Percentiles rank a stretch among this genome's conserved stretches.
Conservation (phyloP, 306 rosid species). For the Ormosia semicastrata region DNA sequence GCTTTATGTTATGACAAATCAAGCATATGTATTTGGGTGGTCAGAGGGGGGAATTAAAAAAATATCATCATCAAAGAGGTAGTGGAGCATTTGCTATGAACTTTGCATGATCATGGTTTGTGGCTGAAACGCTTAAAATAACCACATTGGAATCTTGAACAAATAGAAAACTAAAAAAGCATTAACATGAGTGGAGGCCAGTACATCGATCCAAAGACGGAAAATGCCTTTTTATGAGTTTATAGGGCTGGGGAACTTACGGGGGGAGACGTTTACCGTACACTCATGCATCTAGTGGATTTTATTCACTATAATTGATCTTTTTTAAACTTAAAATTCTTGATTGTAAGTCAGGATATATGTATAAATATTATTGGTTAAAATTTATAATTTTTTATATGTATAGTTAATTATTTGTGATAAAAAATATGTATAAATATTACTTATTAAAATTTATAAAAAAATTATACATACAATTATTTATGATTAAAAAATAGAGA, state of each 20-base stretch:
- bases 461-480: no score
- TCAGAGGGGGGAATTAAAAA: neutral
- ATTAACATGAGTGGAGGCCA: conserved; percentile 23
- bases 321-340: no score
- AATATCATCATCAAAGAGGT: conserved; percentile 15
- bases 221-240: conserved; percentile 23
- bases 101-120: conserved; percentile 3
- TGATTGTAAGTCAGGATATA: no score
- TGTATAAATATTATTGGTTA: no score
- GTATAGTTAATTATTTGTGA: no score
- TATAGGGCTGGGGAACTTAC: neutral
- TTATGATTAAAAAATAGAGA: no score
- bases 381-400: no score
- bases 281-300: no score
- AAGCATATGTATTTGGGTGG: neutral
- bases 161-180: neutral
- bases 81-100: conserved; percentile 30
- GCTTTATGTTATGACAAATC: neutral
- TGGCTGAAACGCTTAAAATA: conserved; percentile 16
- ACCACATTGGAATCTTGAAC: conserved; percentile 31
- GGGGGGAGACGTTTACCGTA: neutral
- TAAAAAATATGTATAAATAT: no score
- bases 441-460: no score
- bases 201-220: conserved; percentile 22
- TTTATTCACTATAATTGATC: no score